Evolutionary conservation across 257 asterid species (phyloP).

Genomic region (Haberlea rhodopensis): DNA sequence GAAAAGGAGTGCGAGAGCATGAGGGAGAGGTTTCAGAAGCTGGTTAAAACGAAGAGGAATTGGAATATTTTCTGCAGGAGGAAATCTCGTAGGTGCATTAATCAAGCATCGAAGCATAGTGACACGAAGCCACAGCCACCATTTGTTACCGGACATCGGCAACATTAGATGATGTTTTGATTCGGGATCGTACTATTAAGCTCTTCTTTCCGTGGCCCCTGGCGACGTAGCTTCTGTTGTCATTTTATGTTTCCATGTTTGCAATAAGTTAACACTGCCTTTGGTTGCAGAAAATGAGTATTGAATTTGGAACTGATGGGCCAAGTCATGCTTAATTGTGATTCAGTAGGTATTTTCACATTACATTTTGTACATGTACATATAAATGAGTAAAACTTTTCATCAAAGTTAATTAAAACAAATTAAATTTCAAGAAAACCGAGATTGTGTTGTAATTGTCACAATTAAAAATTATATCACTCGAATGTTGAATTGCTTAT

Average conservation of each 20-base stretch:
- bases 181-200: not conserved
- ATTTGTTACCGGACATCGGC: not conserved
- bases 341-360: not conserved
- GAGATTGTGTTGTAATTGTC: too few relatives aligned
- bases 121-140: constrained; percentile 21
- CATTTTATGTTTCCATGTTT: not conserved
- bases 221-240: not conserved
- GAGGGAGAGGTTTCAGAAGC: constrained; percentile 67
- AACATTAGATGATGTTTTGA: too few relatives aligned
- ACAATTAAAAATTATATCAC: too few relatives aligned
- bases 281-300: not conserved
- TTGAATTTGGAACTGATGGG: not conserved
- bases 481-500: too few relatives aligned
- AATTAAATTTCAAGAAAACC: too few relatives aligned
- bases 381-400: not conserved
- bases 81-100: constrained; percentile 33
- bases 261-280: not conserved
- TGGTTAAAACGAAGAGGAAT: constrained; percentile 53
- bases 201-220: not conserved
- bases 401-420: not conserved
- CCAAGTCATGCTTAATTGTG: not conserved
- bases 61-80: constrained; percentile 83
- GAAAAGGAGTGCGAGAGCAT: constrained; percentile 81
- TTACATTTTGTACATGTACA: too few relatives aligned
- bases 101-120: constrained; percentile 24